Percentiles rank a stretch among this genome's conserved stretches.
Evolutionary conservation across 2,329 filamentous ascomycete species (phyloP).

Genomic region (Cordyceps cateniannulata): DNA sequence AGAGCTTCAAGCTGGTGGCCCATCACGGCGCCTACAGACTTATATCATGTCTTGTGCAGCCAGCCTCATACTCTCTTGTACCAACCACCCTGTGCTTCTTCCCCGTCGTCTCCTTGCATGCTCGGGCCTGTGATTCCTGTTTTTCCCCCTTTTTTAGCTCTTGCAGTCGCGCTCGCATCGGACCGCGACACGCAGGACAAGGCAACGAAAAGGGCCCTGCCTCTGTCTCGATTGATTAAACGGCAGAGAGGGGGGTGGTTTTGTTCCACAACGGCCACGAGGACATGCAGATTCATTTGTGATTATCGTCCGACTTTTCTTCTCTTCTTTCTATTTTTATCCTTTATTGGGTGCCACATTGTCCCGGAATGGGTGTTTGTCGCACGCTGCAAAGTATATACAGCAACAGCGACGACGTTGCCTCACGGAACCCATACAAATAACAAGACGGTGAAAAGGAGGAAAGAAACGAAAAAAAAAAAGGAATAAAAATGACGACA

Average conservation of each 20-base stretch:
- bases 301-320: background rate
- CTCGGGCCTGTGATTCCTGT: background rate
- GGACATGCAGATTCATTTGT: background rate
- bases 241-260: background rate
- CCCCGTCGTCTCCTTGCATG: background rate
- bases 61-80: background rate
- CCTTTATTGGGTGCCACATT: background rate
- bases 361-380: background rate
- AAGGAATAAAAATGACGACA: slow-evolving; percentile 29
- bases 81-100: too few relatives aligned
- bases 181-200: background rate
- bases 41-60: slow-evolving; percentile 9
- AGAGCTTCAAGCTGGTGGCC: background rate
- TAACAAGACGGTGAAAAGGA: background rate
- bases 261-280: background rate
- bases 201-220: too few relatives aligned
- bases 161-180: background rate
- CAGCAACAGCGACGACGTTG: background rate
- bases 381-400: background rate
- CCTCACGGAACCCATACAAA: background rate
- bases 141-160: background rate
- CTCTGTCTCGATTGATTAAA: background rate
- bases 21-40: slow-evolving; percentile 2
- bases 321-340: background rate
- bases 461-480: background rate